Percentiles rank a stretch among this genome's conserved stretches.
Evolutionary conservation across 2,329 filamentous ascomycete species (phyloP).

Genomic region (Diaporthe amygdali): DNA sequence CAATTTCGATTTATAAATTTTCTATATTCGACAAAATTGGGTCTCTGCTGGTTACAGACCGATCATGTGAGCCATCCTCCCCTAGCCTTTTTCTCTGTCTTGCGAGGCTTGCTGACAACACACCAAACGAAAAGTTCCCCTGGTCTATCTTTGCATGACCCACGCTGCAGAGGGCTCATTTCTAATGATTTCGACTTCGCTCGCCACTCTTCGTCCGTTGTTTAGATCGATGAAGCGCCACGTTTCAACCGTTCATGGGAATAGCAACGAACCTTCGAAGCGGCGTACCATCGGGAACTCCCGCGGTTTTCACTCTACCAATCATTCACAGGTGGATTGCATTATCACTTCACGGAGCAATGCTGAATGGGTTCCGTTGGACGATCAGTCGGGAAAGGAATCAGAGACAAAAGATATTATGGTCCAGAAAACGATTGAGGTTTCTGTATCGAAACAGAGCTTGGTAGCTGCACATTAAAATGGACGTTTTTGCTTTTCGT

Average conservation of each 20-base stretch:
- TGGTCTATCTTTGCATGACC: constrained; percentile 35
- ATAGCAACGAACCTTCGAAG: background rate
- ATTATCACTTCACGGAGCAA: background rate
- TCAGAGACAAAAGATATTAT: background rate
- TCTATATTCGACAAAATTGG: constrained; percentile 32
- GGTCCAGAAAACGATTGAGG: constrained; percentile 2
- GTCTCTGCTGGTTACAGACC: constrained; percentile 30
- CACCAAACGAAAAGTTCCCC: constrained; percentile 21
- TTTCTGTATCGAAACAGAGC: background rate
- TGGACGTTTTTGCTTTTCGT: background rate
- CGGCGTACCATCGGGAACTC: background rate
- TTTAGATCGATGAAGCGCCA: constrained; percentile 19
- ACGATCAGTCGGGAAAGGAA: background rate
- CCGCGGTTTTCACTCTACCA: background rate
- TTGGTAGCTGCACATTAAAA: background rate
- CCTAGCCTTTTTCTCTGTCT: constrained; percentile 29
- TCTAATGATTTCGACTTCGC: constrained; percentile 22
- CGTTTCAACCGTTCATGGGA: background rate
- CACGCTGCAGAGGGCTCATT: constrained; percentile 29
- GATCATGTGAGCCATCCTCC: constrained; percentile 33
- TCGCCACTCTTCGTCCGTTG: constrained; percentile 22
- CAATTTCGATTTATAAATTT: constrained; percentile 36
- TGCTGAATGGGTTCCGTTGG: background rate
- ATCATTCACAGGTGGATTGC: constrained; percentile 6
- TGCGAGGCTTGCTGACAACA: constrained; percentile 31